Base-by-base conservation (phyloP, 192 early-diverging fungal genomes). In the Allomyces macrogynus region DNA sequence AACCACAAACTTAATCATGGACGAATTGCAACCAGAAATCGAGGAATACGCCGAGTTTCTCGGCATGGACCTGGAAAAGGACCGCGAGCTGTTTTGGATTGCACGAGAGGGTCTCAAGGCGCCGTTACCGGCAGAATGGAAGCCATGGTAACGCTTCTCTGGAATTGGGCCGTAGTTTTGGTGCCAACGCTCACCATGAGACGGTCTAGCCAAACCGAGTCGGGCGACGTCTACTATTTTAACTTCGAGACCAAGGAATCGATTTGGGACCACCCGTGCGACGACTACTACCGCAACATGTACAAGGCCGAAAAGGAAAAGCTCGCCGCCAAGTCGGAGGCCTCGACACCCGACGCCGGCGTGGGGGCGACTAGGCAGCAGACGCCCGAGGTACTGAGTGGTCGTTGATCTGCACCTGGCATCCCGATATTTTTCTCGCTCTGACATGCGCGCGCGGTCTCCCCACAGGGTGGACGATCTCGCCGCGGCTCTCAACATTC, bases 231-330 rank as follows among this genome's bases (percentile, higher is more conserved):
- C 67, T 82, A 82, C 69, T 80, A 82, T 62, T 80, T 78, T 70
- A 82, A 82, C 64, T 82, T 82, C 64, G 65, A 67, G 24, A 83
- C 79, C 1, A 79, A 81, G 5, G 82, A 83, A 61, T 76, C 73
- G 60, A 84, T 83, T 4, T 84, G 82, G 82, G 82, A 84, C 61
- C 82, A 84, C 65, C 82, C 82, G 10, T 84, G 81, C 63, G 82
- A 84, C 66, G 82, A 84, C 24, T 74, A 84, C 44, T 84, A 81
- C 68, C 57, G 73, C 42, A 75, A 83, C 23, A 62, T 84, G 10
- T 83, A 83, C 63, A 73, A 78, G 63, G 54, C 67, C 20, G 80
- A 83, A 68, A 81, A 79, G 66, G 73, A 70, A 63, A 80, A 82
- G 68, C 12, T 57, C 49, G 3, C 12, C 3, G 16, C 49, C 20